A percentile compares a stretch with the other conserved stretches of the same genome.
Conservation (phyloP, 768 basidiomycete genomes). For the Cubamyces sp. region DNA sequence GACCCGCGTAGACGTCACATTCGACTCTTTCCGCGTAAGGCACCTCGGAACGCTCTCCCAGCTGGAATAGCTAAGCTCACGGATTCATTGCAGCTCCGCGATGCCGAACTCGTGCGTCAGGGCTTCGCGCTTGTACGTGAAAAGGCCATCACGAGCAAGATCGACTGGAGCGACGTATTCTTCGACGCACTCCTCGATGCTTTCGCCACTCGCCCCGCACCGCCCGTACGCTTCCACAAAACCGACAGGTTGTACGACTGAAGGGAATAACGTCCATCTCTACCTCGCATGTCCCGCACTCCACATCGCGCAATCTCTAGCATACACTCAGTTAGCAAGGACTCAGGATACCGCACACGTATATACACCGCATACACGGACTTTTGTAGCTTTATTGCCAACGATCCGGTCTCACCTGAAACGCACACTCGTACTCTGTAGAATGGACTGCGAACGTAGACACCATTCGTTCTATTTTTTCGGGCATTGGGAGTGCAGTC, state of each 20-base stretch:
- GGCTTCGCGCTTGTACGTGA: constrained; percentile 24
- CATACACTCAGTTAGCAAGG: too few relatives aligned
- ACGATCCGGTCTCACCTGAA: too few relatives aligned
- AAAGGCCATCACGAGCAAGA: constrained; percentile 21
- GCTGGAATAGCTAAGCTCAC: background rate
- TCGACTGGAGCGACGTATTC: constrained; percentile 32
- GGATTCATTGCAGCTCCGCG: constrained; percentile 34
- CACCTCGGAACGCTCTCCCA: background rate
- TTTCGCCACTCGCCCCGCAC: background rate
- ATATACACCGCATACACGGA: too few relatives aligned
- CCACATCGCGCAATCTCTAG: too few relatives aligned
- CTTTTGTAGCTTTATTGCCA: too few relatives aligned
- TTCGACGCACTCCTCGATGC: constrained; percentile 21
- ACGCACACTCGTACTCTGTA: too few relatives aligned
- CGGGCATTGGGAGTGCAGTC: too few relatives aligned
- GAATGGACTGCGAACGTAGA: too few relatives aligned
- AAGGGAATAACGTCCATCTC: background rate
- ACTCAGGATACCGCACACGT: too few relatives aligned
- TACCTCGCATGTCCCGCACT: too few relatives aligned
- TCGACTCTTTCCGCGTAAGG: constrained; percentile 44
- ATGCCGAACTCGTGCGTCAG: constrained; percentile 46
- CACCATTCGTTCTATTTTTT: too few relatives aligned
- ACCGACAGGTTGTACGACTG: too few relatives aligned
- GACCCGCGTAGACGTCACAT: constrained; percentile 44
- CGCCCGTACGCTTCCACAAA: background rate